Evolutionary conservation across 305 asterid genomes (phyloP), one percentile per base, ranked within the genome.

Genomic region (Fraxinus sp.): DNA sequence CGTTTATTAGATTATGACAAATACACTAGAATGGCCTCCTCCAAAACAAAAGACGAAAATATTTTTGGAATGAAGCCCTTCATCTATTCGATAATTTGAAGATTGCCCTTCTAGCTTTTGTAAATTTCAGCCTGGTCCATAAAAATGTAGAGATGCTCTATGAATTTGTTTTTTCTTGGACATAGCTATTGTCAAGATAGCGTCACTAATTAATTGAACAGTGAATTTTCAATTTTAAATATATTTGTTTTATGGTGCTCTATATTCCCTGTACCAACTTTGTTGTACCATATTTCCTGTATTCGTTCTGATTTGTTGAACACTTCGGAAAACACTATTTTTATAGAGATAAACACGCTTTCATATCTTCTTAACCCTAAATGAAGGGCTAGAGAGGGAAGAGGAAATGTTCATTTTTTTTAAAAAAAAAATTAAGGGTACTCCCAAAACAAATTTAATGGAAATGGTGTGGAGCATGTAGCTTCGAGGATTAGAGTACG

Each of bases 11-110:
- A 30, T 46, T 59, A 74, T 75, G 82, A 76, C 84, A 81, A 83
- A 87, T 87, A 88, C 90, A 86, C 87, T 82, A 78, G 74, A 80
- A 77, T 79, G 88, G 91, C 89, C 71, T 44, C 90, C 86, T 0
- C 82, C 70, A 37, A 78, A 80, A 76, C 80, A 81, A 87, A 84
- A 68, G 81, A 57, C 36, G 82, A 84, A 37, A 55, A 52, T 80
- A 74, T 78, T 46, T 86, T 83, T 59, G 35, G 84, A 70, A 44
- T 82, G 74, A 70, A 81, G 88, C 41, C 80, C 81, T 77, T 0
- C 20, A 62, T 4, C 66, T 81, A 64, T 72, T 30, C 22, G 37
- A 33, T 76, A 5, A 11, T 84, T 52, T 30, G 73, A 18, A 55
- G 71, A 77, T 3, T 28, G 49, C 64, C 32, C 1, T 78, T 22